phyloP scores from a whole-genome alignment of 192 early-diverging fungal genomes.

The Nowakowskiella sp. region DNA sequence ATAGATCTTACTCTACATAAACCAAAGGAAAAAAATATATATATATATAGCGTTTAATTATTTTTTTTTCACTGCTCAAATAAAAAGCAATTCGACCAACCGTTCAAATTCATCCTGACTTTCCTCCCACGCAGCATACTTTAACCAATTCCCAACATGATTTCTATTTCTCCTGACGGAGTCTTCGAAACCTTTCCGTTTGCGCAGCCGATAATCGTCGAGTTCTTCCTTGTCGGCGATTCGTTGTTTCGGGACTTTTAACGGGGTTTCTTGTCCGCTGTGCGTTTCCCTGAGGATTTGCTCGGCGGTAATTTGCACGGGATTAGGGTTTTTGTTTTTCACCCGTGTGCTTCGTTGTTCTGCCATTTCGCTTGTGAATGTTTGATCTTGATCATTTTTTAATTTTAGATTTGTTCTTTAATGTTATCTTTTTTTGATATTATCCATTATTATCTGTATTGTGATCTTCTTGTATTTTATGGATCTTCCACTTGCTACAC shows the following conservation, averaged over 20 bases:
- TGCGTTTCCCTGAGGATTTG: slow-evolving; percentile 94
- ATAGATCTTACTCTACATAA: slow-evolving; percentile 63
- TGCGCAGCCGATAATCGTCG: slow-evolving; percentile 76
- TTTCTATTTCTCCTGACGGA: slow-evolving; percentile 74
- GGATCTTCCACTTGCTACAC: no score
- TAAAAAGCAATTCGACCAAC: slow-evolving; percentile 23
- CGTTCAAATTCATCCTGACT: slow-evolving; percentile 74
- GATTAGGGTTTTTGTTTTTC: slow-evolving; percentile 97
- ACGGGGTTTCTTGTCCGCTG: slow-evolving; percentile 58
- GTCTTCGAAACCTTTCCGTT: slow-evolving; percentile 93
- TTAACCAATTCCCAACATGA: slow-evolving; percentile 85
- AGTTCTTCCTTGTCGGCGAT: slow-evolving; percentile 92
- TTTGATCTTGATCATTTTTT: no score
- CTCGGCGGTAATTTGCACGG: slow-evolving; percentile 97
- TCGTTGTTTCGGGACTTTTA: slow-evolving; percentile 69
- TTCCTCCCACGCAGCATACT: slow-evolving; percentile 97
- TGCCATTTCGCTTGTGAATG: no score
- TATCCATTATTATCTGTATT: no score
- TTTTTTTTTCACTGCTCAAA: slow-evolving; percentile 14
- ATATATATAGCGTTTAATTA: not conserved
- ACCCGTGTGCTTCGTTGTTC: no score
- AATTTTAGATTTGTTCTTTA: no score
- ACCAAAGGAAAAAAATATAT: slow-evolving; percentile 13
- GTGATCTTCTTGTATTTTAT: no score
- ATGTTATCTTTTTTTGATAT: no score